Conservation (phyloP, 352 stramenopile species). For the Achlya hypogyna region DNA sequence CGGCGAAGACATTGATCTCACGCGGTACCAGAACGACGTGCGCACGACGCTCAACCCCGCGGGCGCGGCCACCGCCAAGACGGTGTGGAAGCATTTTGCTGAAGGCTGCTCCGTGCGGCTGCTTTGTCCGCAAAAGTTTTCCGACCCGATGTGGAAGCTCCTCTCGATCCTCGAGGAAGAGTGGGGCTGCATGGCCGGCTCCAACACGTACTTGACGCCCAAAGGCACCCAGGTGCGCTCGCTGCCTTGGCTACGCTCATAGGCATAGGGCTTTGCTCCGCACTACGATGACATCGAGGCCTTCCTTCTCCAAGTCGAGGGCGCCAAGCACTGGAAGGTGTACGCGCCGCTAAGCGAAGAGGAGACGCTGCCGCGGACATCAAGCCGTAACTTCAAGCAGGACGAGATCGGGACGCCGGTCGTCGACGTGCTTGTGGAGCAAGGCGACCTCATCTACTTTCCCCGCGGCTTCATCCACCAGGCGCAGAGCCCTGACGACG, state of each 20-base stretch:
- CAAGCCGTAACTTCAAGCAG: slow-evolving; percentile 64
- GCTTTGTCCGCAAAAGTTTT: slow-evolving; percentile 91
- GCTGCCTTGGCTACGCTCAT: too few relatives aligned
- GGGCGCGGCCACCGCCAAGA: slow-evolving; percentile 42
- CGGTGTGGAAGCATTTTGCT: slow-evolving; percentile 70
- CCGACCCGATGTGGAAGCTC: slow-evolving; percentile 74
- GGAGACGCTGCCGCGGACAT: slow-evolving; percentile 48
- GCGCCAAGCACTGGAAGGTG: slow-evolving; percentile 90
- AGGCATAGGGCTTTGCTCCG: slow-evolving; percentile 86
- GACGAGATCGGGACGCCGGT: slow-evolving; percentile 70
- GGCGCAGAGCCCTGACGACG: slow-evolving; percentile 36
- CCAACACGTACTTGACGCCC: slow-evolving; percentile 93
- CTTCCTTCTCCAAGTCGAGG: slow-evolving; percentile 91
- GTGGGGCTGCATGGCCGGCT: slow-evolving; percentile 91
- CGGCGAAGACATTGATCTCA: slow-evolving; percentile 76
- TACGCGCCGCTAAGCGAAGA: slow-evolving; percentile 55
- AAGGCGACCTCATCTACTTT: slow-evolving; percentile 88
- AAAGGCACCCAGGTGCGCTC: slow-evolving; percentile 59
- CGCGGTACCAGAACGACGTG: slow-evolving; percentile 79
- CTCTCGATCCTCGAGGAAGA: slow-evolving; percentile 90
- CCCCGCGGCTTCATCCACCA: slow-evolving; percentile 86
- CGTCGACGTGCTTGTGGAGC: slow-evolving; percentile 70
- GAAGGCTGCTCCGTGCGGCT: slow-evolving; percentile 87
- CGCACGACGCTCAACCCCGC: slow-evolving; percentile 60
- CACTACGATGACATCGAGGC: slow-evolving; percentile 97